Evolutionary conservation across 2,329 filamentous ascomycete species (phyloP).

Genomic region (Botrytis pseudocinerea): DNA sequence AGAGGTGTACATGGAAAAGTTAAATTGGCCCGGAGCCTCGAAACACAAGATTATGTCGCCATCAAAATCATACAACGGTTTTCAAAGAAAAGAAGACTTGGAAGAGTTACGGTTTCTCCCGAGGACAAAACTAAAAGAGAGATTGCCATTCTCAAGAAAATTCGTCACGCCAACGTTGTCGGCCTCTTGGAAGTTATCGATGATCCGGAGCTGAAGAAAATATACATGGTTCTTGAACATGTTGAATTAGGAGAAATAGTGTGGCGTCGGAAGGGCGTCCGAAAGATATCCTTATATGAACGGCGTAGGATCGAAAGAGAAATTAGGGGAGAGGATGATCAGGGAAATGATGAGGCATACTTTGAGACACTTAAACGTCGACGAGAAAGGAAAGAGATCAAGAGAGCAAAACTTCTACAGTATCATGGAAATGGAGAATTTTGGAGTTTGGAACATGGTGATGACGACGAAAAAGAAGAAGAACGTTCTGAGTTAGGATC

Average conservation of each 20-base stretch:
- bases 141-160: constrained; percentile 98
- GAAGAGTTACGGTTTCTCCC: constrained; percentile 69
- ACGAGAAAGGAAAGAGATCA: constrained; percentile 57
- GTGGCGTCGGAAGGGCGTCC: constrained; percentile 87
- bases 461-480: constrained; percentile 49
- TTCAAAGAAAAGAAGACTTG: constrained; percentile 89
- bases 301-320: constrained; percentile 77
- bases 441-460: constrained; percentile 85
- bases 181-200: constrained; percentile 96
- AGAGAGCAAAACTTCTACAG: constrained; percentile 56
- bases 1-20: constrained; percentile 97
- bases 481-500: constrained; percentile 38
- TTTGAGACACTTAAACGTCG: constrained; percentile 60
- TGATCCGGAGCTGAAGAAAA: constrained; percentile 93
- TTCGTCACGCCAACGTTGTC: constrained; percentile 94
- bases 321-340: constrained; percentile 59
- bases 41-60: constrained; percentile 77
- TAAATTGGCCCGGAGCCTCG: constrained; percentile 82
- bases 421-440: constrained; percentile 57
- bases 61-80: constrained; percentile 99
- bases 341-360: constrained; percentile 59
- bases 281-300: constrained; percentile 80
- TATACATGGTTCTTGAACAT: constrained; percentile 96
- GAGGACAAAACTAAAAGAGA: constrained; percentile 89
- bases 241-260: constrained; percentile 92